Conservation (phyloP, 495 filamentous ascomycete species). For the Aspergillus saccharolyticus region DNA sequence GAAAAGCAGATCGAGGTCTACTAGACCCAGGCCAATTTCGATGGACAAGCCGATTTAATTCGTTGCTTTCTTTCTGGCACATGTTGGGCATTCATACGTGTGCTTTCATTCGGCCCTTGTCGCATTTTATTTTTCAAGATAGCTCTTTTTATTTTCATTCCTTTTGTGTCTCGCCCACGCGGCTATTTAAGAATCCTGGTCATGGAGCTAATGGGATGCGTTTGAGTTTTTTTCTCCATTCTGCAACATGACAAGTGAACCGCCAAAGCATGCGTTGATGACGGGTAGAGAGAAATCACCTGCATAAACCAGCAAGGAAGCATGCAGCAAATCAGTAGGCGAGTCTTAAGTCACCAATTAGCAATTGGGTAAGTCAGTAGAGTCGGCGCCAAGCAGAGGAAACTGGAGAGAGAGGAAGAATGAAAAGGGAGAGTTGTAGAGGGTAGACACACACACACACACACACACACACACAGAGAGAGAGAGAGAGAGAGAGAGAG, state of each 20-base stretch:
- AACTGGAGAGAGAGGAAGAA: background rate
- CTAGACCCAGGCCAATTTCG: conserved; percentile 13
- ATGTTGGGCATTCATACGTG: conserved; percentile 37
- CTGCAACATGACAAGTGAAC: background rate
- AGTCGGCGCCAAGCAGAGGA: background rate
- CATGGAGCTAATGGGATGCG: conserved; percentile 1
- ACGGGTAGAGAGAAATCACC: conserved; percentile 4
- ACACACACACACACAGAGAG: no score
- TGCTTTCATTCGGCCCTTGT: background rate
- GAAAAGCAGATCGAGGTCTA: conserved; percentile 7
- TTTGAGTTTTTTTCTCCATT: background rate
- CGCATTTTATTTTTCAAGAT: conserved; percentile 10
- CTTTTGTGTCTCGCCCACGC: conserved; percentile 1
- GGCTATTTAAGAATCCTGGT: conserved; percentile 8
- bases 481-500: no score
- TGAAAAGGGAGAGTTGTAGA: background rate
- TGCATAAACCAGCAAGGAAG: conserved; percentile 14
- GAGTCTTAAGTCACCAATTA: no score
- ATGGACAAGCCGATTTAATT: conserved; percentile 20
- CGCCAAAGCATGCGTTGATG: background rate
- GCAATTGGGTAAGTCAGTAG: no score
- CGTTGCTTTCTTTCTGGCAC: conserved; percentile 25
- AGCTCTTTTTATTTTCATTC: conserved; percentile 3
- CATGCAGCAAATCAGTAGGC: no score
- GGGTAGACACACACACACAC: no score